Base-by-base conservation (phyloP, 1,139 yeast species). In the Magnusiomyces fungicola region DNA sequence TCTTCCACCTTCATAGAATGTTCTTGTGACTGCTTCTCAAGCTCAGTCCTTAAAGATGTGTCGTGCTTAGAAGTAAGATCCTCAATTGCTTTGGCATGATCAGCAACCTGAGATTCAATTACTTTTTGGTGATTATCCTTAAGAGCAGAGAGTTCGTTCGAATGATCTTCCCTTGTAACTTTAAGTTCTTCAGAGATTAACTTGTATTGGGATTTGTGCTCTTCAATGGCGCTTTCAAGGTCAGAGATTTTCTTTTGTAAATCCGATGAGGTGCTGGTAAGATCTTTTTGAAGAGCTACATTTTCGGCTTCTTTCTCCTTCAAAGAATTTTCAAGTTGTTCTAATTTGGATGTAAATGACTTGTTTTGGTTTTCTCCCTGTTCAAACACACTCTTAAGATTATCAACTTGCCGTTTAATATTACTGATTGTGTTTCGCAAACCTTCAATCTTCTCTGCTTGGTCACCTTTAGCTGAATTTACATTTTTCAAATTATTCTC, bases 51-150 rank as follows among this genome's bases (percentile, higher is more conserved):
- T 43, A 3, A 56, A 49, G n/a, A 55, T 7, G 22, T 14, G 4
- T 34, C 38, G n/a, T 34, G 38, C 6, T 56, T 30, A 58, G 62
- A 1, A 55, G 25, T n/a, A 44, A 44, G 25, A 56, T 56, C 38
- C 62, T 45, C 30, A 63, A 59, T 27, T 61, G 69, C 50, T 69
- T 71, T 21, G 71, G 56, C 48, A 24, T 41, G 44, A 5, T 33
- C 32, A 9, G 41, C 14, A 24, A 48, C 38, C 32, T 50, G 46
- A 9, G 40, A 32, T 18, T 34, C 23, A 18, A 14, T 49, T 21
- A 50, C 36, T 21, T 45, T 50, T 5, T 46, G 46, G 14, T 43
- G 18, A 21, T 37, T 34, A 12, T 3, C 24, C 10, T 44, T 29
- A 24, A 44, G 44, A 25, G 21, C 18, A 27, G 30, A 7, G 30